A percentile compares a stretch with the other conserved stretches of the same genome.
phyloP scores from a whole-genome alignment of 2,329 filamentous ascomycete species.

The Pseudocercospora crystallina region DNA sequence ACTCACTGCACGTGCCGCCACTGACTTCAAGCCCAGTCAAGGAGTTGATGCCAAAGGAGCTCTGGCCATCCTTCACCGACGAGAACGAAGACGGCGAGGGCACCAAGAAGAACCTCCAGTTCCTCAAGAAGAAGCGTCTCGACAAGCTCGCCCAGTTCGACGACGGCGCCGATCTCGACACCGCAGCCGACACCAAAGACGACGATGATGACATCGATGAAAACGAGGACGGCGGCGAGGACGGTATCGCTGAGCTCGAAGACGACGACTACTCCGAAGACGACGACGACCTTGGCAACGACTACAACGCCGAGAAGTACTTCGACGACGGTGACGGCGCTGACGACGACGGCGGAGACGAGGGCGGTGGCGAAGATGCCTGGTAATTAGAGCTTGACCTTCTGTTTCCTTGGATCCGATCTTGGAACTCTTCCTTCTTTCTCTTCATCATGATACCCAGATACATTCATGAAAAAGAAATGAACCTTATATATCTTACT shows the following conservation, averaged over 20 bases:
- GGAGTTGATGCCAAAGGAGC: slow-evolving; percentile 51
- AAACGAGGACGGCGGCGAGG: slow-evolving; percentile 41
- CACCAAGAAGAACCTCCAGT: slow-evolving; percentile 22
- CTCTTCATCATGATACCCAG: slow-evolving; percentile 7
- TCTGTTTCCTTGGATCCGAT: slow-evolving; percentile 2
- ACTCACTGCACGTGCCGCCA: too few relatives aligned
- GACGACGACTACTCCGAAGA: slow-evolving; percentile 57
- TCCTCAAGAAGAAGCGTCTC: slow-evolving; percentile 25
- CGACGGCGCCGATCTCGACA: slow-evolving; percentile 19
- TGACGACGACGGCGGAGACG: slow-evolving; percentile 32
- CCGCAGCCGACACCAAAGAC: slow-evolving; percentile 11
- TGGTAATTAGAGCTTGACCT: slow-evolving; percentile 20
- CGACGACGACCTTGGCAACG: slow-evolving; percentile 56
- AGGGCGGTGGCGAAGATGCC: slow-evolving; percentile 24
- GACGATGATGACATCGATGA: slow-evolving; percentile 12
- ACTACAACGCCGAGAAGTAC: slow-evolving; percentile 55
- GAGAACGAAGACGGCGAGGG: slow-evolving; percentile 15
- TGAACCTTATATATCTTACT: too few relatives aligned
- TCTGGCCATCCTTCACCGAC: slow-evolving; percentile 42
- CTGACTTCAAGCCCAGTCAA: slow-evolving; percentile 38
- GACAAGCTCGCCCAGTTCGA: slow-evolving; percentile 28
- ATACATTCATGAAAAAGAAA: neutral
- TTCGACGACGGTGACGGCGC: slow-evolving; percentile 49
- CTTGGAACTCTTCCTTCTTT: slow-evolving; percentile 2
- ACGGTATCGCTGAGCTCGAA: slow-evolving; percentile 17